Evolutionary conservation across 805 yeast species (phyloP), one percentile per base, ranked within the genome.

Genomic region (Kodamaea sagamina): DNA sequence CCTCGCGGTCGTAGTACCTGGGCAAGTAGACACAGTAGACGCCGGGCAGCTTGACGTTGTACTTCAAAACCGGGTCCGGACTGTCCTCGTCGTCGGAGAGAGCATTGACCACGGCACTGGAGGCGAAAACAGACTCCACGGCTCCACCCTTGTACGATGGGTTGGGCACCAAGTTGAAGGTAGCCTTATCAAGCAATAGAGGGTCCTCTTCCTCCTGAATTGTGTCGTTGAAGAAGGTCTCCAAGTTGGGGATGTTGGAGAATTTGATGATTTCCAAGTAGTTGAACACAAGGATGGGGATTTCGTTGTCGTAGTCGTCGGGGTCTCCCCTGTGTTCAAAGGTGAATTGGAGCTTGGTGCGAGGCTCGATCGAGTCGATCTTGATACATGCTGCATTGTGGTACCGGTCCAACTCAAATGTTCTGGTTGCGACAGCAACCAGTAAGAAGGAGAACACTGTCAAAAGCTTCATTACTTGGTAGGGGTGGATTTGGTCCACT

Each of bases 11-110:
- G 18, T 13, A 22, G 36, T 42, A 45, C 9, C 44, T 32, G 8
- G 51, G 51, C 25, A 45, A 13, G 38, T 48, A 48, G 36, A 48
- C 36, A 40, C 51, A 48, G 46, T 48, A 48, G 16, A 38, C 43
- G 10, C 51, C 48, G 2, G 40, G 38, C 9, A 13, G 11, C 2
- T 34, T 18, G 25, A 48, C 39, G 12, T 32, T 25, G 41, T 43
- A 43, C 26, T 19, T n/a, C 7, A 29, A 13, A 8, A 21, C 6
- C 8, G 24, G 24, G 8, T 6, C 24, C 6, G 24, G 25, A 27
- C 37, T 12, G 29, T 32, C 39, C 12, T 38, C 42, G 9, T 24
- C 46, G 5, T 43, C 42, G 6, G 36, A 17, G 6, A 13, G 13
- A 25, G 26, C 39, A 21, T 29, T 42, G 6, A 35, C 40, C 3